These are phyloP conservation scores for Populus davidiana DNA, from an alignment of 345 rosid species.

Conservation along the genomic window DNA sequence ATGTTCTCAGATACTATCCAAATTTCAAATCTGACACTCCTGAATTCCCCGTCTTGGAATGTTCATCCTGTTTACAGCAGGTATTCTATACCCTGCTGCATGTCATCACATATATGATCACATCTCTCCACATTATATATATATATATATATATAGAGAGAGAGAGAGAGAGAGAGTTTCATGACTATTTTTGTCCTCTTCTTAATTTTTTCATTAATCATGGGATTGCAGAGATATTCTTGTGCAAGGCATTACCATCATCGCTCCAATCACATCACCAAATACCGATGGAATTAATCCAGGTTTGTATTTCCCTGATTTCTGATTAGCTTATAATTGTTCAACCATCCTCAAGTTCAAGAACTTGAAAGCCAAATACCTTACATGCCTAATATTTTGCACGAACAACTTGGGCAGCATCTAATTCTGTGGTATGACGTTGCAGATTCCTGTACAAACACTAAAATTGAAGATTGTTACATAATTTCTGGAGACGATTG, in stretches of 20 bases:
- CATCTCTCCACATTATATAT: too few species aligned
- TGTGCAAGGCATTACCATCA: constrained; percentile 74
- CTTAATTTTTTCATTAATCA: not conserved
- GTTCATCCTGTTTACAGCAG: constrained; percentile 91
- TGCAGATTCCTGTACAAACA: constrained; percentile 89
- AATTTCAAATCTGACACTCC: constrained; percentile 75
- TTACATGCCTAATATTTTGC: not conserved
- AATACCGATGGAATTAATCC: constrained; percentile 96
- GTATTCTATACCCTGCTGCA: constrained; percentile 20
- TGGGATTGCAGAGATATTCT: constrained; percentile 54
- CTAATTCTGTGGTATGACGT: not conserved
- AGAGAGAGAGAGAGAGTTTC: not conserved
- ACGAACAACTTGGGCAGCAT: not conserved
- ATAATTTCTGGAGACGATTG: constrained; percentile 93
- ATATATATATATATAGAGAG: not conserved
- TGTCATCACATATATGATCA: not conserved
- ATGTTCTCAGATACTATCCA: constrained; percentile 66
- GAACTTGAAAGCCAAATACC: too few species aligned
- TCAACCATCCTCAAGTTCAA: too few species aligned
- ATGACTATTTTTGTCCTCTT: not conserved
- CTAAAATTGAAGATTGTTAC: constrained; percentile 79
- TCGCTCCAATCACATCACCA: constrained; percentile 81
- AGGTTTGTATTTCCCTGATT: constrained; percentile 35
- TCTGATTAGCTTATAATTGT: not conserved
- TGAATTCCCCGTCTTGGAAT: constrained; percentile 89